These are phyloP conservation scores for Trichoderma aggressivum DNA, from an alignment of 2,329 filamentous ascomycete genomes.

Conservation along the genomic window DNA sequence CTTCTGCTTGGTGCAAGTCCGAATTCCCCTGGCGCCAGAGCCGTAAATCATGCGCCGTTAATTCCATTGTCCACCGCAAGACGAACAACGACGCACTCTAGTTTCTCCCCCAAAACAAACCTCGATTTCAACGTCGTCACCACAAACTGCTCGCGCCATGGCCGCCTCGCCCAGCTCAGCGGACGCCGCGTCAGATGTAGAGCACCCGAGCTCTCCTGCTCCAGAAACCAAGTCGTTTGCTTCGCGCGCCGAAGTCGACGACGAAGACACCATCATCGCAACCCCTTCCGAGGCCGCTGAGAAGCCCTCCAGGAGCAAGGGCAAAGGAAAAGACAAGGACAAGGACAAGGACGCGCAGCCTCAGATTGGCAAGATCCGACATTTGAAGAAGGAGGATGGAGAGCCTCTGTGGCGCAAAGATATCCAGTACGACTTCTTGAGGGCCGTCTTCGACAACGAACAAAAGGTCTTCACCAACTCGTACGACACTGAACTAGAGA, in stretches of 20 bases:
- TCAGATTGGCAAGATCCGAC: conserved; percentile 67
- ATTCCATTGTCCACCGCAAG: conserved; percentile 16
- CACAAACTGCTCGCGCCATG: conserved; percentile 29
- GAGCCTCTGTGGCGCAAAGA: conserved; percentile 83
- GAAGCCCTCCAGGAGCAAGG: conserved; percentile 37
- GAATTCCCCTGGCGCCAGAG: neutral
- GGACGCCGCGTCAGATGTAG: conserved; percentile 44
- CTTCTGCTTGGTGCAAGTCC: neutral
- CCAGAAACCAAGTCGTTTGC: conserved; percentile 46
- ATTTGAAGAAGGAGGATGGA: conserved; percentile 85
- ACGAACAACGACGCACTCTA: neutral
- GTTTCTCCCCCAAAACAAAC: neutral
- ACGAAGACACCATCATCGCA: conserved; percentile 44
- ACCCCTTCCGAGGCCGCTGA: conserved; percentile 42
- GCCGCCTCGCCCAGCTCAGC: conserved; percentile 41
- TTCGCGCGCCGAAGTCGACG: conserved; percentile 44
- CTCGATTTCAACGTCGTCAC: conserved; percentile 3
- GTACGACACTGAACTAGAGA: conserved; percentile 64
- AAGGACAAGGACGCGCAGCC: conserved; percentile 37
- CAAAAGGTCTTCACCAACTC: conserved; percentile 81
- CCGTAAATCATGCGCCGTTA: conserved; percentile 21
- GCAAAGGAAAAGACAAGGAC: conserved; percentile 30
- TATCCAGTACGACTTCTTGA: conserved; percentile 84
- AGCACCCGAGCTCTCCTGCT: conserved; percentile 45
- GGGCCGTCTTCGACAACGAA: conserved; percentile 73